Evolutionary conservation across 352 stramenopile species (phyloP).

Genomic region (Pythium monospermum): DNA sequence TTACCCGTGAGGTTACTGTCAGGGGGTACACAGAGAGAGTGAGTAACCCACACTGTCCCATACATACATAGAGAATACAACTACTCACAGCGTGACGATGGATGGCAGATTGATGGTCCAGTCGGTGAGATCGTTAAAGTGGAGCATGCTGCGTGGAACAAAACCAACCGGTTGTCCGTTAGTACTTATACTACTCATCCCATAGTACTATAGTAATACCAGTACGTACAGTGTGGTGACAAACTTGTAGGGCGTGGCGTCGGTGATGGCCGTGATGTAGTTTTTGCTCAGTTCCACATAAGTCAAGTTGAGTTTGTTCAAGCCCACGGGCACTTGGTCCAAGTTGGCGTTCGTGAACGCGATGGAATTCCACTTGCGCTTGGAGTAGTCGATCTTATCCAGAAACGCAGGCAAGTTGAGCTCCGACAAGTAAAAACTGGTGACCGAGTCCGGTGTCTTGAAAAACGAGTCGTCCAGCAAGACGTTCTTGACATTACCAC

Average conservation of each 20-base stretch:
- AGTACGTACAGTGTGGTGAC: constrained; percentile 22
- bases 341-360: constrained; percentile 50
- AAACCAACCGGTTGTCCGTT: background rate
- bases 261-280: constrained; percentile 39
- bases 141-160: background rate
- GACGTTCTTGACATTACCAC: constrained; percentile 42
- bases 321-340: constrained; percentile 29
- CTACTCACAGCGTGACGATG: constrained; percentile 10
- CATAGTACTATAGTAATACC: too few species aligned
- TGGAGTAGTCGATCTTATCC: background rate
- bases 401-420: constrained; percentile 18
- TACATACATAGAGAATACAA: background rate
- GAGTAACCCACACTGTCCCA: background rate
- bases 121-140: background rate
- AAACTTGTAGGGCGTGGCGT: constrained; percentile 27
- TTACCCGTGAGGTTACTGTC: constrained; percentile 44
- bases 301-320: constrained; percentile 31
- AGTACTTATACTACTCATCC: too few species aligned
- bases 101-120: background rate
- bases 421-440: constrained; percentile 24
- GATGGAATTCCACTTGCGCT: constrained; percentile 22
- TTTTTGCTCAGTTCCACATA: constrained; percentile 40
- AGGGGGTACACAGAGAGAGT: background rate
- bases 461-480: constrained; percentile 51
- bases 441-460: constrained; percentile 25